A percentile compares a stretch with the other conserved stretches of the same genome.
Evolutionary conservation across 2,329 filamentous ascomycete species (phyloP).

Genomic region (Colletotrichum sojae): DNA sequence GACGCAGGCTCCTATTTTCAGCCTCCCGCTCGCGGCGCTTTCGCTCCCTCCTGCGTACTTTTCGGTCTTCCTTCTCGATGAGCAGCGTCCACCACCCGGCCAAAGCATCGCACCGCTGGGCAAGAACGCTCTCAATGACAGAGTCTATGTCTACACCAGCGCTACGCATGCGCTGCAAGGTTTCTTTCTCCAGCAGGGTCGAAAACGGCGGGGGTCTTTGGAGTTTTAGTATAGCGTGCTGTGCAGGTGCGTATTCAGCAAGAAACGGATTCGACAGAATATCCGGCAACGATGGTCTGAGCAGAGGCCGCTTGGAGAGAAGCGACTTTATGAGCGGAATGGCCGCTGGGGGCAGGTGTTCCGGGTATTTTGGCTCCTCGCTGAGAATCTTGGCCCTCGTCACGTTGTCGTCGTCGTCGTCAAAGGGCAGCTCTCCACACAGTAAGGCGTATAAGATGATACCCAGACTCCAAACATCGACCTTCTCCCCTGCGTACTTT

Average conservation of each 20-base stretch:
- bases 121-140: slow-evolving; percentile 93
- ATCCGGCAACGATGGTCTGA: slow-evolving; percentile 86
- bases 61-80: slow-evolving; percentile 94
- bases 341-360: slow-evolving; percentile 83
- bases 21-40: slow-evolving; percentile 89
- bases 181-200: slow-evolving; percentile 90
- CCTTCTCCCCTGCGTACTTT: slow-evolving; percentile 97
- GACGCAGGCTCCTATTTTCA: slow-evolving; percentile 83
- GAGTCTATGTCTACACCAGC: slow-evolving; percentile 95
- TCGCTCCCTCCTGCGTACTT: slow-evolving; percentile 82
- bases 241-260: slow-evolving; percentile 86
- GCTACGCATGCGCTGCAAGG: slow-evolving; percentile 90
- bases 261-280: slow-evolving; percentile 92
- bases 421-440: slow-evolving; percentile 91
- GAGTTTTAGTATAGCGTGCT: slow-evolving; percentile 89
- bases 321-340: slow-evolving; percentile 82
- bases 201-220: slow-evolving; percentile 87
- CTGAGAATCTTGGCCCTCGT: slow-evolving; percentile 89
- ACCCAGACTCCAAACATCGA: slow-evolving; percentile 94
- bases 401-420: slow-evolving; percentile 92
- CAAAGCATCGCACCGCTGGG: slow-evolving; percentile 89
- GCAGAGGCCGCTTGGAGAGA: slow-evolving; percentile 90
- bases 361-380: slow-evolving; percentile 88
- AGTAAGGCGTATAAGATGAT: slow-evolving; percentile 88
- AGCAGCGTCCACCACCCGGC: slow-evolving; percentile 97